These are phyloP conservation scores for Starmerella cellae DNA, from an alignment of 805 yeast species.

Conservation along the genomic window DNA sequence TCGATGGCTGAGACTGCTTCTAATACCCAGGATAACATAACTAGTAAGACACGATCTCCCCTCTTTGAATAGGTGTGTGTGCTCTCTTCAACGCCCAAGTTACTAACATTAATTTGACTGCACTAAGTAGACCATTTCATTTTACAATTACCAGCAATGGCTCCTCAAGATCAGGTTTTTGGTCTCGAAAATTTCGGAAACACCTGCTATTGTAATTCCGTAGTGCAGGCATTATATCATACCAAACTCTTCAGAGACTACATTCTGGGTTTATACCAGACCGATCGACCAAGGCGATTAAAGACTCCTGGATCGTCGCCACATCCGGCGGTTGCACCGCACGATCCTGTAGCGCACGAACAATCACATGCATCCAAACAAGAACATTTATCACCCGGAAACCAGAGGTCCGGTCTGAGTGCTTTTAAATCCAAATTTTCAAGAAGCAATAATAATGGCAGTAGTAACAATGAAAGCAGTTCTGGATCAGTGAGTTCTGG, in stretches of 20 bases:
- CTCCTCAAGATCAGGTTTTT: constrained; percentile 26
- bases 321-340: constrained; percentile 21
- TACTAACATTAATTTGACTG: too few species aligned
- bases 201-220: constrained; percentile 90
- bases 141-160: too few species aligned
- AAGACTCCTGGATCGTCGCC: constrained; percentile 25
- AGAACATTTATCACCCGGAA: not conserved
- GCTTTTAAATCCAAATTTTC: constrained; percentile 8
- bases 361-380: not conserved
- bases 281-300: constrained; percentile 30
- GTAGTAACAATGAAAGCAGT: not conserved
- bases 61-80: too few species aligned
- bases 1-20: too few species aligned
- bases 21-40: too few species aligned
- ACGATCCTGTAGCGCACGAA: not conserved
- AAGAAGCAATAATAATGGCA: not conserved
- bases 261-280: constrained; percentile 24
- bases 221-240: constrained; percentile 75
- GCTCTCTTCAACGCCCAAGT: too few species aligned
- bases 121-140: too few species aligned
- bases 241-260: constrained; percentile 52
- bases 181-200: constrained; percentile 38
- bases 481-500: not conserved
- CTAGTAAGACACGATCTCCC: too few species aligned
- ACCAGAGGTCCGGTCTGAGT: constrained; percentile 5